These are phyloP conservation scores for Mikania micrantha DNA, from an alignment of 129 eudicot species.

Conservation along the genomic window DNA sequence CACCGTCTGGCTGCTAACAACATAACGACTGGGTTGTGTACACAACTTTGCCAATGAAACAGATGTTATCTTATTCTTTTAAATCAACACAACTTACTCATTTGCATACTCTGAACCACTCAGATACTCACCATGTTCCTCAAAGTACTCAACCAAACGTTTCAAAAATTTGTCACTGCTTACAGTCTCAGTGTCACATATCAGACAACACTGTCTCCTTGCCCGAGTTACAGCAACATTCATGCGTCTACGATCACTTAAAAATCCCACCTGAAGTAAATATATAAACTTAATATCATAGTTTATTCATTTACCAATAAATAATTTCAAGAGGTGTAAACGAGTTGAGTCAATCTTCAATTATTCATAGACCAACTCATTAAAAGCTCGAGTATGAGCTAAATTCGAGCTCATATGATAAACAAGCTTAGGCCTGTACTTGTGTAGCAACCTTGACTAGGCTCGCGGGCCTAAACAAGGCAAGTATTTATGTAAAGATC, in stretches of 20 bases:
- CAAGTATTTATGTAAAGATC: too few species aligned
- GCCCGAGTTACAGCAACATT: conserved; percentile 99
- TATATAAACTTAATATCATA: not conserved
- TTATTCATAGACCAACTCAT: not conserved
- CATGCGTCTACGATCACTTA: conserved; percentile 96
- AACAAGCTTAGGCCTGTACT: not conserved
- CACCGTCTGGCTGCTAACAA: too few species aligned
- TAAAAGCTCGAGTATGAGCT: not conserved
- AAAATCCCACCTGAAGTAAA: conserved; percentile 73
- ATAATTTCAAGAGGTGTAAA: not conserved
- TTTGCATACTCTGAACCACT: conserved; percentile 90
- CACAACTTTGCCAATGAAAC: too few species aligned
- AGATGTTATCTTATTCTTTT: not conserved
- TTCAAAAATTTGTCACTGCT: conserved; percentile 82
- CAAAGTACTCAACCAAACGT: conserved; percentile 82
- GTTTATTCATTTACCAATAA: not conserved
- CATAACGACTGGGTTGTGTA: too few species aligned
- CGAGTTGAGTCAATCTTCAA: not conserved
- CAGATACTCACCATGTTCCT: conserved; percentile 91
- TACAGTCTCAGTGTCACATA: conserved; percentile 95
- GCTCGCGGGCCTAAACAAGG: not conserved
- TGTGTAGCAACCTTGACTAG: not conserved
- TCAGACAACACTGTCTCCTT: conserved; percentile 87
- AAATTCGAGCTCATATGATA: not conserved
- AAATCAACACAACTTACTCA: conserved; percentile 9